Conservation (phyloP, 768 basidiomycete species). For the Rhizopogon salebrosus region DNA sequence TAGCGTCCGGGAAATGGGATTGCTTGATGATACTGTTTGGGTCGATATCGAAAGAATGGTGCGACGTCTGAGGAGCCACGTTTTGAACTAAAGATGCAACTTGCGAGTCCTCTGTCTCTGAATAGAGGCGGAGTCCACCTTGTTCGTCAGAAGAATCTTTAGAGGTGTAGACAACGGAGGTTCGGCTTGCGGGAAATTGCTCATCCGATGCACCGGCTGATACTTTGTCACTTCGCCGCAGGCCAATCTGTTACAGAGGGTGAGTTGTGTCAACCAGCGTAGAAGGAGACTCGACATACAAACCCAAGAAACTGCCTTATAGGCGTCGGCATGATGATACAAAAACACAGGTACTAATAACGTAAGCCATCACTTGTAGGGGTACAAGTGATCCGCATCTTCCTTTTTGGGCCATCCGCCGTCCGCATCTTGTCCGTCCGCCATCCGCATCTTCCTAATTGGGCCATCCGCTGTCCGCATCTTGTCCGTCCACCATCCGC, state of each 20-base stretch:
- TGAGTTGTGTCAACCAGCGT: not conserved
- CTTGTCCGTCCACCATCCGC: no score
- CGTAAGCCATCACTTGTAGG: no score
- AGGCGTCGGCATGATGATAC: not conserved
- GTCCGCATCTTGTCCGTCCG: no score
- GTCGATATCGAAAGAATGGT: not conserved
- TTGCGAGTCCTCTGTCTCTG: not conserved
- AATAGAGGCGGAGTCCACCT: not conserved
- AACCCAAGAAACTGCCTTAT: not conserved
- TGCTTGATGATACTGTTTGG: no score
- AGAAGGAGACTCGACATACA: not conserved
- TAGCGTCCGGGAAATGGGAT: not conserved
- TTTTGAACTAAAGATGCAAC: not conserved
- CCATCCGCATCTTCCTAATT: no score
- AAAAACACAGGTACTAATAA: no score
- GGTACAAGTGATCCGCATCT: no score
- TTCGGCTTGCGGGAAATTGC: not conserved
- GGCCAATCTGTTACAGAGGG: no score
- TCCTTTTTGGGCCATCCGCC: no score
- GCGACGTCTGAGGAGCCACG: not conserved
- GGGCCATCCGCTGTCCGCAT: no score
- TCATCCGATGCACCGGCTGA: not conserved
- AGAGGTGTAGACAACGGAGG: not conserved
- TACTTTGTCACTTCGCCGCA: no score
- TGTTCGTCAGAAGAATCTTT: not conserved